These are phyloP conservation scores for Osmanthus fragrans DNA, from an alignment of 257 asterid species.

Conservation along the genomic window DNA sequence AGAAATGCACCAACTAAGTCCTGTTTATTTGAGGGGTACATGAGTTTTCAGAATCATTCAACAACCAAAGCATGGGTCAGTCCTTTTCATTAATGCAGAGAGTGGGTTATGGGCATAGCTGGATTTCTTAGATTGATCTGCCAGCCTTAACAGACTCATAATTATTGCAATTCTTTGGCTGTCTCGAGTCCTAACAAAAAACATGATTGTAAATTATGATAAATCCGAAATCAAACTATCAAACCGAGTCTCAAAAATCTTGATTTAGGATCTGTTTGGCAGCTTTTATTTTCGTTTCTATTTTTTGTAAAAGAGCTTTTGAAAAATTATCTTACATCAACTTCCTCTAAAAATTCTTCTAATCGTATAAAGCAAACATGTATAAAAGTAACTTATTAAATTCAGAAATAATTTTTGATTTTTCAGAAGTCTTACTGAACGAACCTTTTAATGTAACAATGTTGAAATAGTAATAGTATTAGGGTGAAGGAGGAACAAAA, in stretches of 20 bases:
- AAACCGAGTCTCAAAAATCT: background rate
- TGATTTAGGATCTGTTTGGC: background rate
- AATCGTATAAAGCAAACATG: too few relatives aligned
- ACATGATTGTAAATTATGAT: conserved; percentile 24
- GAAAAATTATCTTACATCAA: too few relatives aligned
- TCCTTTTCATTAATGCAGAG: conserved; percentile 37
- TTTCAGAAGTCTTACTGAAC: background rate
- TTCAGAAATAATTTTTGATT: too few relatives aligned
- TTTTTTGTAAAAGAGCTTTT: too few relatives aligned
- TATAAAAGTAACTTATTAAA: too few relatives aligned
- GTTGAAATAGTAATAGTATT: background rate
- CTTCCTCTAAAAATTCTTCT: too few relatives aligned
- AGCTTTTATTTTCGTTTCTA: too few relatives aligned
- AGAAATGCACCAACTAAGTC: background rate
- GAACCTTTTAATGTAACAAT: background rate
- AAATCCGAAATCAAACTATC: background rate
- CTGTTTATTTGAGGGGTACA: conserved; percentile 28
- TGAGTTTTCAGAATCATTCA: conserved; percentile 27
- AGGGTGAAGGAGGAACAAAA: too few relatives aligned
- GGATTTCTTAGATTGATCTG: conserved; percentile 21
- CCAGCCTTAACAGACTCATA: conserved; percentile 10
- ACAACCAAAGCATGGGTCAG: conserved; percentile 49
- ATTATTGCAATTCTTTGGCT: conserved; percentile 29
- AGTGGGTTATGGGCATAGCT: conserved; percentile 43
- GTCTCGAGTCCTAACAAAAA: conserved; percentile 5